These are phyloP conservation scores for Earliella scabrosa DNA, from an alignment of 1,284 basidiomycete species.

Conservation along the genomic window DNA sequence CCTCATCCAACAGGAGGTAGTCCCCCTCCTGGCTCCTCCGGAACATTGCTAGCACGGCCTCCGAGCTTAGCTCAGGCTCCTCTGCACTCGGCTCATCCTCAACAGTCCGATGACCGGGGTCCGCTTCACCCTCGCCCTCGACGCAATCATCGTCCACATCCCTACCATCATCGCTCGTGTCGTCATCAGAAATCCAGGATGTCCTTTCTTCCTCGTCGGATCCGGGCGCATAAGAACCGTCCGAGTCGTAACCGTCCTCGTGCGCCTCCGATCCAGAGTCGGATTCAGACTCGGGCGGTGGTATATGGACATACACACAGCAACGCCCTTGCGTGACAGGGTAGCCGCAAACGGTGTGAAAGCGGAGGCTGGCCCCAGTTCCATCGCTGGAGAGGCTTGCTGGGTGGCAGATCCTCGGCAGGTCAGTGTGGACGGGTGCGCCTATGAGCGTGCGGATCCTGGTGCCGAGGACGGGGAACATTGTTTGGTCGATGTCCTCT, in stretches of 20 bases:
- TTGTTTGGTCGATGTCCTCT: too few relatives aligned
- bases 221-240: too few relatives aligned
- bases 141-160: not conserved
- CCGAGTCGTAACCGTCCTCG: too few relatives aligned
- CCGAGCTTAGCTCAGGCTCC: not conserved
- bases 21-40: not conserved
- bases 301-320: too few relatives aligned
- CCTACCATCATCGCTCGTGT: not conserved
- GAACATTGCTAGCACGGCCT: not conserved
- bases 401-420: slow-evolving; percentile 6
- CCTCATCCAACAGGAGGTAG: too few relatives aligned
- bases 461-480: too few relatives aligned
- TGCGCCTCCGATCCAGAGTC: not conserved
- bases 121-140: not conserved
- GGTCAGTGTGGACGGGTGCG: not conserved
- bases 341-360: too few relatives aligned
- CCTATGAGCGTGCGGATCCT: not conserved
- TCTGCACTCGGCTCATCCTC: not conserved
- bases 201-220: not conserved
- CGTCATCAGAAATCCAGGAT: not conserved
- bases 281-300: too few relatives aligned
- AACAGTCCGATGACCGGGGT: not conserved
- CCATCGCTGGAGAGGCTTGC: too few relatives aligned
- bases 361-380: too few relatives aligned
- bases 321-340: too few relatives aligned